phyloP scores from a whole-genome alignment of 306 rosid species.

The Rubus parviflorus region DNA sequence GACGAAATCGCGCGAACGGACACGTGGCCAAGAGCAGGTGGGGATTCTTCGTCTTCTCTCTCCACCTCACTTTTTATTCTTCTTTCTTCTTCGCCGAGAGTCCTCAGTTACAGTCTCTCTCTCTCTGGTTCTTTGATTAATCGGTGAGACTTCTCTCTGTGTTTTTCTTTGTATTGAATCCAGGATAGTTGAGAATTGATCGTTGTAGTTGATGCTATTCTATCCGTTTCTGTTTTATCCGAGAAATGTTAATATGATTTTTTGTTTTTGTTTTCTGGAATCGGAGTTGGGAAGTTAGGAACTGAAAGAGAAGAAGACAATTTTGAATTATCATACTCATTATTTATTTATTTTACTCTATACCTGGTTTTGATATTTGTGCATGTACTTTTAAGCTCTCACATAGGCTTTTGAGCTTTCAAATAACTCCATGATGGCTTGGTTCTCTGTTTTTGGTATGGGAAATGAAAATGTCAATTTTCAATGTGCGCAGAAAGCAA shows the following conservation, averaged over 20 bases:
- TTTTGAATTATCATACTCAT: background rate
- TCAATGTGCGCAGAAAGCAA: background rate
- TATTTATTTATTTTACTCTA: too few relatives aligned
- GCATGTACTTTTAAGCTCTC: too few relatives aligned
- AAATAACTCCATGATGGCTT: too few relatives aligned
- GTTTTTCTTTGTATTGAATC: background rate
- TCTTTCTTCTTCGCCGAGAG: background rate
- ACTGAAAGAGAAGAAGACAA: background rate
- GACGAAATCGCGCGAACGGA: slow-evolving; percentile 21
- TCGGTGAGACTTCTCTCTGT: slow-evolving; percentile 14
- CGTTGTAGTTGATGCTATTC: background rate
- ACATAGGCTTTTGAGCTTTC: background rate
- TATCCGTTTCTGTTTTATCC: background rate
- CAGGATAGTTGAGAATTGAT: background rate
- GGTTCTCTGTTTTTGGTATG: background rate
- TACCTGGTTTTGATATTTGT: too few relatives aligned
- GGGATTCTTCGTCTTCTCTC: background rate
- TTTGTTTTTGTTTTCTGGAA: too few relatives aligned
- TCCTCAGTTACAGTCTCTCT: background rate
- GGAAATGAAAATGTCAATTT: background rate
- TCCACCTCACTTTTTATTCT: background rate
- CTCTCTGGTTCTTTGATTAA: background rate
- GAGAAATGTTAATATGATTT: background rate
- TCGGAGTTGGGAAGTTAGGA: background rate
- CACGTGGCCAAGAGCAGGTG: slow-evolving; percentile 49